Evolutionary conservation across 345 rosid species (phyloP), one percentile per base, ranked within the genome.

Genomic region (Rhodamnia rubescens): DNA sequence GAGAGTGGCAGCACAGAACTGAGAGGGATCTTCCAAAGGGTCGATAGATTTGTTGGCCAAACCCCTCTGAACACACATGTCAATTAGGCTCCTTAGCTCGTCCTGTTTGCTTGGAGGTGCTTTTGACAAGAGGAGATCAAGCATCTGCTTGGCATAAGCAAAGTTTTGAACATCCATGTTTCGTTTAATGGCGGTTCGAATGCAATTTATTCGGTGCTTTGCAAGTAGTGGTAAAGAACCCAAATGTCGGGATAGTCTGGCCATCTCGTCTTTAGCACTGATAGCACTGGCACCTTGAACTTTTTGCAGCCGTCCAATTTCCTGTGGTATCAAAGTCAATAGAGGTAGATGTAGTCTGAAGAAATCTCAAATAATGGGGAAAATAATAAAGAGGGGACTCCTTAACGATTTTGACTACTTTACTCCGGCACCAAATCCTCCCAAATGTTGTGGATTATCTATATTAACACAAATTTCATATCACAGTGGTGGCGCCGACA

Each of bases 151-250:
- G 8, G 95, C 87, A 90, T 97, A 97, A 56, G 94, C 96, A 75
- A 91, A 97, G 90, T 97, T 97, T 88, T 97, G 99, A 55, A 97
- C 98, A 85, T 97, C 99, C 99, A 96, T 97, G 90, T 97, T 97
- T 75, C 98, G 87, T 91, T 93, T 97, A 87, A 97, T 96, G 81
- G 98, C 99, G 10, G 98, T 96, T 53, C 98, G 95, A 44, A 97
- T 94, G 92, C 99, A 97, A 88, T 95, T 96, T 90, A 97, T 96
- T 24, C 99, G 90, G 90, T 97, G 99, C 90, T 96, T 96, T 83
- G 98, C 98, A 54, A 92, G 94, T 86, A 97, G 93, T 50, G 99
- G 98, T 81, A 96, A 89, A 74, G 99, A 97, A 83, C 95, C 95
- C 81, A 97, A 90, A 90, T 96, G 99, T 75, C 99, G 93, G 16